A percentile compares a stretch with the other conserved stretches of the same genome.
phyloP scores from a whole-genome alignment of 2,329 filamentous ascomycete species.

The Coleophoma eucalyptorum region DNA sequence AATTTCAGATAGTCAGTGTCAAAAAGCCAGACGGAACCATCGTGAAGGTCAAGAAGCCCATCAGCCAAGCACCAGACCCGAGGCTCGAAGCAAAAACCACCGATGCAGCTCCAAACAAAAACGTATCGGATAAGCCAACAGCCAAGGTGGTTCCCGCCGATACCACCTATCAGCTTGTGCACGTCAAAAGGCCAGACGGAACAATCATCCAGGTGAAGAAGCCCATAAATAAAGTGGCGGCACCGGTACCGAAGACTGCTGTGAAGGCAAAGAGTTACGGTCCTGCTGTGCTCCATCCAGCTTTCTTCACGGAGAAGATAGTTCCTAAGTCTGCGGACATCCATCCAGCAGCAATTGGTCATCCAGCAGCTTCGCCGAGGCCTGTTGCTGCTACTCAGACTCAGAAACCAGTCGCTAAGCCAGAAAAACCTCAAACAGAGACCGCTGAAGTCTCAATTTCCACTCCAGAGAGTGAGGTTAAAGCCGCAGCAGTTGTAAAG shows the following conservation, averaged over 20 bases:
- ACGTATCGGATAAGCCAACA: not conserved
- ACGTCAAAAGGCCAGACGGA: too few relatives aligned
- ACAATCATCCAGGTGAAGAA: too few relatives aligned
- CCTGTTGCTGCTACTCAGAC: not conserved
- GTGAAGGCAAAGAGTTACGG: not conserved
- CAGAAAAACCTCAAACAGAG: too few relatives aligned
- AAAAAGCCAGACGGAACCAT: not conserved
- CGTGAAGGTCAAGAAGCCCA: not conserved
- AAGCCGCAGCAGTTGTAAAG: too few relatives aligned
- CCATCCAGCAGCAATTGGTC: not conserved
- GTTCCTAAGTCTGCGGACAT: not conserved
- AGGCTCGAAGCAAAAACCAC: not conserved
- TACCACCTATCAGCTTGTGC: too few relatives aligned
- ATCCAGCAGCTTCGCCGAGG: not conserved
- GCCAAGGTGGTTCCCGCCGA: not conserved
- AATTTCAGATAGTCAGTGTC: not conserved
- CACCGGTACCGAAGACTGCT: too few relatives aligned
- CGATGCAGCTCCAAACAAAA: not conserved
- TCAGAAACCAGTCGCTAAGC: not conserved
- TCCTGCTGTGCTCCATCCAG: not conserved
- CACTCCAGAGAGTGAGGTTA: too few relatives aligned
- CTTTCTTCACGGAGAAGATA: not conserved
- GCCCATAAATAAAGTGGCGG: too few relatives aligned
- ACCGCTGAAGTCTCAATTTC: too few relatives aligned
- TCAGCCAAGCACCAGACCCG: not conserved